Evolutionary conservation across 192 early-diverging fungal species (phyloP), one percentile per base, ranked within the genome.

Genomic region (Coemansia sp.): DNA sequence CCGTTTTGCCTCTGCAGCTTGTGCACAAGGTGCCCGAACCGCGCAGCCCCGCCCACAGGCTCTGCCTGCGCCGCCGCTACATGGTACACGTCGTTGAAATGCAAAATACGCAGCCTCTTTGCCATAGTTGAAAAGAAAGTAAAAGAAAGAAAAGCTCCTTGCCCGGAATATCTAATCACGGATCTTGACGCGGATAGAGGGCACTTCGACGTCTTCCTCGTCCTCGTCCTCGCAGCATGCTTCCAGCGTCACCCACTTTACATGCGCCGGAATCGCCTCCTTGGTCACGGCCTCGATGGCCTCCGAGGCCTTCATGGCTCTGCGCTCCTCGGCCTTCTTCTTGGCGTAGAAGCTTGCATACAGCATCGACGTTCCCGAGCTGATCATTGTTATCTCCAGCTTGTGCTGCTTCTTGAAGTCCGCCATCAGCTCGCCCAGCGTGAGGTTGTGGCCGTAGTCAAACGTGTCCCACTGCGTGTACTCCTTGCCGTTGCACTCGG

Each of bases 391-490:
- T 51, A 97, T 83, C 42, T 94, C 93, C 37, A 99, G 77, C 51
- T 88, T 81, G 70, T 94, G 86, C 59, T 92, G 72, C 0, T 78
- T 66, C 78, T 87, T 63, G 70, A 99, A 96, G 54, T 84, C 73
- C 62, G 94, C 87, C 46, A 99, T 79, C 36, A 98, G 84, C 63
- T 94, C 88, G 70, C 91, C 82, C 65, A 99, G 75, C 1, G 95
- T 97, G 36, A 94, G 57, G 62, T 97, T 91, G 7, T 79, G 77
- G 40, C 86, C 61, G 37, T 95, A 81, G 55, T 92, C 90, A 67
- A 99, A 93, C 35, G 93, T 85, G 61, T 99, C 97, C 97, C 97
- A 99, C 16, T 96, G 80, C 28, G 86, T 95, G 67, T 87, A 95
- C 70, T 93, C 84, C 0, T 56, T 73, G 53, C 89, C 94, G 65